phyloP scores from a whole-genome alignment of 2,329 filamentous ascomycete genomes.

The Gnomoniopsis smithogilvyi region DNA sequence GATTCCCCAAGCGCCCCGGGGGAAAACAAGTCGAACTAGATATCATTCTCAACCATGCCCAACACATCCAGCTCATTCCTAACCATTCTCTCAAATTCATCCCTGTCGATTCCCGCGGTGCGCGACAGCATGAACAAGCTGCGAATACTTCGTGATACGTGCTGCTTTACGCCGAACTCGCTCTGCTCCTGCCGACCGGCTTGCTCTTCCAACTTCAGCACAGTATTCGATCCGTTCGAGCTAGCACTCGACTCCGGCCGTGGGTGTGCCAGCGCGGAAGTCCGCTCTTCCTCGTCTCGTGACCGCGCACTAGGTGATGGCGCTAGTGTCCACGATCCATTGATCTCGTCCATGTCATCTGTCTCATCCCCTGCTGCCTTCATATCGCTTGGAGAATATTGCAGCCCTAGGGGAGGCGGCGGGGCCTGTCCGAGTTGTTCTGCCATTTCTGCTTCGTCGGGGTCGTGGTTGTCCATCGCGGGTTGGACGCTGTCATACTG shows the following conservation, averaged over 20 bases:
- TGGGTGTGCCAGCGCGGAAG: slow-evolving; percentile 46
- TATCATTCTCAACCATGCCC: slow-evolving; percentile 61
- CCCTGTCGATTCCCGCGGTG: slow-evolving; percentile 67
- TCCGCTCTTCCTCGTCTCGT: slow-evolving; percentile 36
- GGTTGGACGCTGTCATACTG: slow-evolving; percentile 77
- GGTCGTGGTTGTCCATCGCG: slow-evolving; percentile 76
- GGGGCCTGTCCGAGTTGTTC: slow-evolving; percentile 37
- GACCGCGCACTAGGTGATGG: slow-evolving; percentile 33
- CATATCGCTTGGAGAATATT: slow-evolving; percentile 21
- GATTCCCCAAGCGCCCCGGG: not conserved
- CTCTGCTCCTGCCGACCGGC: slow-evolving; percentile 57
- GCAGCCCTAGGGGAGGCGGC: slow-evolving; percentile 33
- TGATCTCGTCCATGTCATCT: slow-evolving; percentile 32
- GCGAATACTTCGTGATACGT: slow-evolving; percentile 74
- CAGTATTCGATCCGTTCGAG: slow-evolving; percentile 52
- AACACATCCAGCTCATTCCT: slow-evolving; percentile 69
- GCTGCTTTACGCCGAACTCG: slow-evolving; percentile 74
- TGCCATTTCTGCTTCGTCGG: slow-evolving; percentile 53
- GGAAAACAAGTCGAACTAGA: slow-evolving; percentile 8
- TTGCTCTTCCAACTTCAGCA: slow-evolving; percentile 59
- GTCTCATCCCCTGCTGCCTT: slow-evolving; percentile 20
- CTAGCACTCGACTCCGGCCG: slow-evolving; percentile 57
- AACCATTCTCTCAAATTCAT: slow-evolving; percentile 72
- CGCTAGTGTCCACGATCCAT: slow-evolving; percentile 41
- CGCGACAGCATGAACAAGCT: slow-evolving; percentile 70